A percentile compares a stretch with the other conserved stretches of the same genome.
Conservation (phyloP, 148 eudicot genomes). For the Pharnaceum exiguum region DNA sequence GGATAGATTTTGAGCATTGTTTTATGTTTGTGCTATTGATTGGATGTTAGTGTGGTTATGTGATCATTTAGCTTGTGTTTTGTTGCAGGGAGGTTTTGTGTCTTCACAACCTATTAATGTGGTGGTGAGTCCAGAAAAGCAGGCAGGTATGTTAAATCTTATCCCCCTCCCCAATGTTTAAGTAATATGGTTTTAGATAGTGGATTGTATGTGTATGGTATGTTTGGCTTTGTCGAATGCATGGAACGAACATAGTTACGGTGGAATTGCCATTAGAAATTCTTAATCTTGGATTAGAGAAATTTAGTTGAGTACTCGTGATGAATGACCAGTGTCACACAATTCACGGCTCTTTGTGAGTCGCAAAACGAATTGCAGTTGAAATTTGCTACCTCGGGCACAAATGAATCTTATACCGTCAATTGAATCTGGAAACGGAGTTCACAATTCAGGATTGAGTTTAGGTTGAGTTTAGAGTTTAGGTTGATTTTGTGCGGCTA, state of each 20-base stretch:
- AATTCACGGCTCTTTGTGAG: too few species aligned
- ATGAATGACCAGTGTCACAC: neutral
- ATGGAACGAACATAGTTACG: too few species aligned
- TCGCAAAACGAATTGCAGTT: too few species aligned
- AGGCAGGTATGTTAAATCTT: slow-evolving; percentile 27
- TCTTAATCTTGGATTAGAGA: neutral
- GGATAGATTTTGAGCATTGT: neutral
- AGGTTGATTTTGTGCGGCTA: too few species aligned
- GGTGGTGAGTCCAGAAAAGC: slow-evolving; percentile 16
- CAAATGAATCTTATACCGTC: too few species aligned
- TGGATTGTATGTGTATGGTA: too few species aligned
- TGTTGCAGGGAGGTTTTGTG: slow-evolving; percentile 4
- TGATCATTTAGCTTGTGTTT: neutral
- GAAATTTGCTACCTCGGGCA: too few species aligned
- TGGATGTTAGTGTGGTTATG: neutral
- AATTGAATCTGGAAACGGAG: too few species aligned
- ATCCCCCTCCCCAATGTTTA: neutral
- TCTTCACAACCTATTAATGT: neutral
- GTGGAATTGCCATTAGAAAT: neutral
- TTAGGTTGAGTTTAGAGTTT: too few species aligned
- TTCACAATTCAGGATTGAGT: too few species aligned
- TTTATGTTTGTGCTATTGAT: neutral
- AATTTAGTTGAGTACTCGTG: neutral
- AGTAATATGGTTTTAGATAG: too few species aligned
- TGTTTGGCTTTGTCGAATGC: too few species aligned